Conservation (phyloP, 2,329 filamentous ascomycete genomes). For the Pseudogymnoascus sp. region DNA sequence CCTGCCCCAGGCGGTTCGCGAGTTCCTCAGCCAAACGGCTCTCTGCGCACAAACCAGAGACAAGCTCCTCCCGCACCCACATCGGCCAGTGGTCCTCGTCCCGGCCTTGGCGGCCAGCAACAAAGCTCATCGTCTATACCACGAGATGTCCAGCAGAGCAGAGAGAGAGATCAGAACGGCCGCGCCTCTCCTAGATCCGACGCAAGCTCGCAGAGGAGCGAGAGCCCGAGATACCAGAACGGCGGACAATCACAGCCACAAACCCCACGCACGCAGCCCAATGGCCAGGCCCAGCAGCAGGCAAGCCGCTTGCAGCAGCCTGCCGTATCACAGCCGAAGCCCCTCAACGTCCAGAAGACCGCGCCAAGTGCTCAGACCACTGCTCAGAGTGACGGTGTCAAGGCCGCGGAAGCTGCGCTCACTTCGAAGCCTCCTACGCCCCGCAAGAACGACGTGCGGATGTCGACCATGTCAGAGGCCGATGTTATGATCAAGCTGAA, state of each 20-base stretch:
- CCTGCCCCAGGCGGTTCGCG: conserved; percentile 53
- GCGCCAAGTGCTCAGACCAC: conserved; percentile 32
- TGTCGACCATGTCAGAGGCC: conserved; percentile 96
- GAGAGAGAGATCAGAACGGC: conserved; percentile 19
- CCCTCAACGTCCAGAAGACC: conserved; percentile 58
- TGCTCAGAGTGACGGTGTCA: conserved; percentile 58
- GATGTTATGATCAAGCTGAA: conserved; percentile 96
- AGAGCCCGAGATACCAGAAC: conserved; percentile 32
- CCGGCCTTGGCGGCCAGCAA: conserved; percentile 39
- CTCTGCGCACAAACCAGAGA: conserved; percentile 59
- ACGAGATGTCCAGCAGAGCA: conserved; percentile 18
- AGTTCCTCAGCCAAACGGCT: conserved; percentile 44
- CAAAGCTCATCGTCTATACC: conserved; percentile 40
- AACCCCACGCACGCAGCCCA: conserved; percentile 36
- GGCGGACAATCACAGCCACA: conserved; percentile 25
- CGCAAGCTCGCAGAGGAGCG: conserved; percentile 19
- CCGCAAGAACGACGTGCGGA: conserved; percentile 85
- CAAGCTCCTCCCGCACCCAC: conserved; percentile 69
- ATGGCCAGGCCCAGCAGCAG: conserved; percentile 38
- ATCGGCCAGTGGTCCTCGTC: conserved; percentile 34
- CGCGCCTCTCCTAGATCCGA: conserved; percentile 36
- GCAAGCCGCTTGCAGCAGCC: conserved; percentile 48
- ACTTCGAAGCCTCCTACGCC: conserved; percentile 68
- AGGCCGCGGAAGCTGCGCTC: conserved; percentile 82
- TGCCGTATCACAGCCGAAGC: conserved; percentile 49